These are phyloP conservation scores for Pseudocercospora macadamiae DNA, from an alignment of 2,329 filamentous ascomycete species.

Conservation along the genomic window DNA sequence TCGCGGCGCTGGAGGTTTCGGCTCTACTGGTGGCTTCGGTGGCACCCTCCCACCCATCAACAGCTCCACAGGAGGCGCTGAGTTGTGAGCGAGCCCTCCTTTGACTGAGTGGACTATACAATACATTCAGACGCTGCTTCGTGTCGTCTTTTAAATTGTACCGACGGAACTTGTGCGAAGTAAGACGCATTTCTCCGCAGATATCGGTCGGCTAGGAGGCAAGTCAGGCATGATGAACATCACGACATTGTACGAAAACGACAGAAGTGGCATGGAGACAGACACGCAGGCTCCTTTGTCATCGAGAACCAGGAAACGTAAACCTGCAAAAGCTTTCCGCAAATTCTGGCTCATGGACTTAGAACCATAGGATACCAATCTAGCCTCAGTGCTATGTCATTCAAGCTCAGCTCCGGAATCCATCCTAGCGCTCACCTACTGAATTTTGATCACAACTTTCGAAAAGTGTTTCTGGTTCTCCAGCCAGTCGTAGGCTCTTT, in stretches of 20 bases:
- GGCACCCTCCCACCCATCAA: slow-evolving; percentile 35
- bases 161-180: no score
- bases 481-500: slow-evolving; percentile 36
- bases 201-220: no score
- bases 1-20: slow-evolving; percentile 86
- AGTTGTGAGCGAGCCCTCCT: neutral
- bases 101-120: no score
- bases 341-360: no score
- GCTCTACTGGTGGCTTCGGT: slow-evolving; percentile 71
- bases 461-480: slow-evolving; percentile 38
- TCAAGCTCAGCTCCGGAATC: neutral
- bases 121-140: no score
- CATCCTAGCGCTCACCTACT: neutral
- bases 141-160: no score
- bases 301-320: neutral
- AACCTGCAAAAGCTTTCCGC: no score
- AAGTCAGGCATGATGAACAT: neutral
- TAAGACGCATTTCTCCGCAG: no score
- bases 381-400: neutral
- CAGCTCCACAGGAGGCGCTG: neutral
- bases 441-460: slow-evolving; percentile 27
- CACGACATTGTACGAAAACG: neutral
- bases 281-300: neutral
- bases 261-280: neutral
- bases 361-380: no score